Evolutionary conservation across 208 protist species (phyloP), one percentile per base, ranked within the genome.

Genomic region (Trypanosoma conorhini): DNA sequence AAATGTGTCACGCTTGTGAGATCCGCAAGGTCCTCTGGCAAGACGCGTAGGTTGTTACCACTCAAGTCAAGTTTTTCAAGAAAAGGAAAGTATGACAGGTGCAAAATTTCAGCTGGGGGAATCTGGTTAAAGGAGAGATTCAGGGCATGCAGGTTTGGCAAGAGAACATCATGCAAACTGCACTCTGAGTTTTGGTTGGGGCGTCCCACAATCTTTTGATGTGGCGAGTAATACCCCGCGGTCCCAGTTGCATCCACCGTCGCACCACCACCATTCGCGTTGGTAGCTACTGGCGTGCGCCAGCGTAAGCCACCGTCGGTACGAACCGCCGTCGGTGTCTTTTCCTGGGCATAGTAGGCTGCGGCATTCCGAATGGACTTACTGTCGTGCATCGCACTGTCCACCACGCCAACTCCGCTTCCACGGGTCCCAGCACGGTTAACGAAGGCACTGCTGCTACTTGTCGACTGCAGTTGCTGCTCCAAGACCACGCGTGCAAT

Each of bases 61-160:
- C 89, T 95, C 35, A 96, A 70, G 68, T 96, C 89, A 0, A 96
- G 80, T 56, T 91, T 82, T 59, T 91, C 79, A 26, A 96, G 77
- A 60, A 69, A 82, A 1, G 80, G 75, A 33, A 93, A 92, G 54
- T 83, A 87, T 8, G 74, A 67, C n/a, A 96, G 61, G 44, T 88
- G 63, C 13, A 76, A 62, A 9, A 96, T 50, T 21, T 96, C 79
- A 12, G 24, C 13, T 26, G 86, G 40, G 10, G 86, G 86, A 54
- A 96, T 82, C 24, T 31, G 54, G 68, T 96, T 96, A 80, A 92
- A 96, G 21, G 92, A 92, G 38, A 96, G 75, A 72, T 96, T 93
- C 38, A 96, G 83, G 17, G 89, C 81, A 57, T 61, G 60, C 31
- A 93, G 60, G 50, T 76, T 52, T 31, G 85, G 78, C 30, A 93